Conservation (phyloP, 2,329 filamentous ascomycete species). For the Colletotrichum siamense region DNA sequence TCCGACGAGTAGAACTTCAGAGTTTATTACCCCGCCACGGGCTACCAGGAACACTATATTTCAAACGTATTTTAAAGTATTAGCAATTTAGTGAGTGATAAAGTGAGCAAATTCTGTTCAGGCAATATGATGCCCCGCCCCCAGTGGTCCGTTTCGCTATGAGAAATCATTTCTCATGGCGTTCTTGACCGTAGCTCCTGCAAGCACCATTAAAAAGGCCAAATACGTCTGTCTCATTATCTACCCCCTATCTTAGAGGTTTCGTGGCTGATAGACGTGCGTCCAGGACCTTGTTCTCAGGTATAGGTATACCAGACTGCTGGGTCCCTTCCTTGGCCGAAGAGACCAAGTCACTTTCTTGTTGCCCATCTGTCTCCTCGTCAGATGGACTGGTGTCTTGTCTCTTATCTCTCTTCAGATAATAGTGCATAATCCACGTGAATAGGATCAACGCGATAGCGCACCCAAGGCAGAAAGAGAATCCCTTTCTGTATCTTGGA, state of each 20-base stretch:
- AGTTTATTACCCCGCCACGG: too few species aligned
- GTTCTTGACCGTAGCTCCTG: too few species aligned
- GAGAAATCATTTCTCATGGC: not conserved
- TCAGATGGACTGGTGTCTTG: not conserved
- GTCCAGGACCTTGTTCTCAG: not conserved
- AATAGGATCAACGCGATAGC: constrained; percentile 1
- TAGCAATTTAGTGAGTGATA: rapidly evolving
- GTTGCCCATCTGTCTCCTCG: not conserved
- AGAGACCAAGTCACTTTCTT: not conserved
- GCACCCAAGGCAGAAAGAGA: constrained; percentile 37
- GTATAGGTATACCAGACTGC: not conserved
- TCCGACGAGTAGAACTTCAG: too few species aligned
- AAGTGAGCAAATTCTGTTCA: not conserved
- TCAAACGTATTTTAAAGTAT: not conserved
- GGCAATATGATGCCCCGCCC: not conserved
- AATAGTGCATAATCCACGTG: constrained; percentile 9
- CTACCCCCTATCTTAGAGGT: not conserved
- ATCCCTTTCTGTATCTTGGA: constrained; percentile 48
- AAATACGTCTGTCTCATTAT: not conserved
- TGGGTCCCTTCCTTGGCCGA: not conserved
- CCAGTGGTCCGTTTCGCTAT: not conserved
- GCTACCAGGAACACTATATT: not conserved
- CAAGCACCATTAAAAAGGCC: not conserved
- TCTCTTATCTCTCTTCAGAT: not conserved
- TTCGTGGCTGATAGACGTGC: not conserved